Base-by-base conservation (phyloP, 2,329 filamentous ascomycete genomes). In the Penicillium vulpinum region DNA sequence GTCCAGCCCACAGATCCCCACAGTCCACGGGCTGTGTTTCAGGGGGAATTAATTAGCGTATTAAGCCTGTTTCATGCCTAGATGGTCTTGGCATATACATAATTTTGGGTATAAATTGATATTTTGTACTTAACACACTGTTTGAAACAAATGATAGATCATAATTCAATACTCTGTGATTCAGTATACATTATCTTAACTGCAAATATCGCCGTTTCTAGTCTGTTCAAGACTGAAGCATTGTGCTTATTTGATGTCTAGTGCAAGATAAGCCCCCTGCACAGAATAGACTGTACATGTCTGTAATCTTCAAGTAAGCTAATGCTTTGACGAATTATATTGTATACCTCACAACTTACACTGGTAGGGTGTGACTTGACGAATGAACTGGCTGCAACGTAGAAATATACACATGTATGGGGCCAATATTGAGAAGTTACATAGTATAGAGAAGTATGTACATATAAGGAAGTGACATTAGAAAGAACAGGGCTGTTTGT, bases 1-100 rank as follows among this genome's bases (percentile, higher is more conserved):
- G 54, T 54, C 54, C 50, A 57, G 54, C 54, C 54, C 43, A 47
- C 49, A 57, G 54, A 43, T 54, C 54, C 50, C 49, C 38, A 31
- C 54, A 47, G 51, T 36, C 50, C 35, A 46, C 29, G 53, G 31
- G 52, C n/a, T 44, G 50, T 57, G 54, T 57, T 57, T 57, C 54
- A 57, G 54, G 53, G 54, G 53, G 33, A 39, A 41, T 39, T 31
- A 40, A 50, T 44, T 44, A 45, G 31, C 52, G 29, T 54, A 49
- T 41, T 53, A 24, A 40, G 41, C 41, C 39, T 33, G 29, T 43
- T 52, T 31, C 26, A 22, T 29, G 6, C n/a, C n/a, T n/a, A n/a
- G 11, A 11, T 10, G 29, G 52, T 55, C 52, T 56, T 52, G 53
- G 53, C 53, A 31, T 38, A 9, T 3, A 9, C 7, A n/a, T n/a